Evolutionary conservation across 192 early-diverging fungal species (phyloP).

Genomic region (Backusella morwellensis): DNA sequence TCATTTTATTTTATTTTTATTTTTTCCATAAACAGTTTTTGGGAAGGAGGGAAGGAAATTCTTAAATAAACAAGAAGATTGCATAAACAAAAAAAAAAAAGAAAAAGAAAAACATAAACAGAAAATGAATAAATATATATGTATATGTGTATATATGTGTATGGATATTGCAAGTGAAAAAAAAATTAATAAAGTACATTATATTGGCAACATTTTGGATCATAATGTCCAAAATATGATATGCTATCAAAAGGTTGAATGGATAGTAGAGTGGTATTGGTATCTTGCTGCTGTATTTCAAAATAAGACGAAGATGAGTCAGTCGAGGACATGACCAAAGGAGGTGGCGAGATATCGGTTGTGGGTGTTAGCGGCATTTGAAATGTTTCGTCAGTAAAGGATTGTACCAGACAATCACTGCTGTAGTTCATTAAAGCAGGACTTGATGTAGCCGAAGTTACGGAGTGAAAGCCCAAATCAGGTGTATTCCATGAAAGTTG

Average conservation of each 20-base stretch:
- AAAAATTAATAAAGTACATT: neutral
- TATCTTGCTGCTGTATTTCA: neutral
- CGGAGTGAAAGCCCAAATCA: neutral
- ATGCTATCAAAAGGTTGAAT: conserved; percentile 1
- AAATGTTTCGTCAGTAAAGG: neutral
- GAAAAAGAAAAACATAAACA: neutral
- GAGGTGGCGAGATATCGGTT: neutral
- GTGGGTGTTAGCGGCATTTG: conserved; percentile 3
- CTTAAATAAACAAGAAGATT: neutral
- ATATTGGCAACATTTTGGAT: conserved; percentile 3
- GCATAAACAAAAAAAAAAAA: neutral
- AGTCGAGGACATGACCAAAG: neutral
- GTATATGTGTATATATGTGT: neutral
- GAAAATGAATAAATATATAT: neutral
- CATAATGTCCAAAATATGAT: neutral
- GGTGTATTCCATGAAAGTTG: neutral
- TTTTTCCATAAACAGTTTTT: neutral
- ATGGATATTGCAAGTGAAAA: neutral
- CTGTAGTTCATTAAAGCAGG: neutral
- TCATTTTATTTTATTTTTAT: neutral
- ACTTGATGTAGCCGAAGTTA: neutral
- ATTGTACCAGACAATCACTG: conserved; percentile 6
- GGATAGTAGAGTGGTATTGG: neutral
- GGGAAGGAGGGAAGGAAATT: neutral
- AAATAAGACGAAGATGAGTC: neutral